Evolutionary conservation across 176 grass and related monocot genomes (phyloP).

Genomic region (Oryza brachyantha): DNA sequence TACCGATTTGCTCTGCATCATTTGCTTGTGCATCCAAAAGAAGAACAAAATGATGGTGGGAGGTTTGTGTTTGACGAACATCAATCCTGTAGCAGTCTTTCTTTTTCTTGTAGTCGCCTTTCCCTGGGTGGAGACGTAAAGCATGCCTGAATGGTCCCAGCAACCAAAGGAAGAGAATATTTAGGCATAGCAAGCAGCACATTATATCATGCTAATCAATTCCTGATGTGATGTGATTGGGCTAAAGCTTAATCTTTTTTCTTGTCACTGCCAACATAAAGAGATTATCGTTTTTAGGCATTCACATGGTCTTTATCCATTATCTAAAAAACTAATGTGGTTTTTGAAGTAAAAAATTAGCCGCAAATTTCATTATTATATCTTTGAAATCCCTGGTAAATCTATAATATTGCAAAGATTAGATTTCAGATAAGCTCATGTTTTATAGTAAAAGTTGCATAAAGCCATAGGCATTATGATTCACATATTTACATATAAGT

Average conservation of each 20-base stretch:
- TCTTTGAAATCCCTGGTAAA: too few relatives aligned
- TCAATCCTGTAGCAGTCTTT: neutral
- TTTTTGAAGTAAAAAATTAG: too few relatives aligned
- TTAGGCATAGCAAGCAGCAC: neutral
- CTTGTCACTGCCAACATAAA: neutral
- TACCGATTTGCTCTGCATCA: neutral
- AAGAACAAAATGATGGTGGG: slow-evolving; percentile 8
- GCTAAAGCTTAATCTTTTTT: neutral
- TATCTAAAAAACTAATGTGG: neutral
- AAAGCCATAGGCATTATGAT: too few relatives aligned
- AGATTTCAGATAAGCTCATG: too few relatives aligned
- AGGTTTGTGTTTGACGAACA: neutral
- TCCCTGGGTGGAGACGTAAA: slow-evolving; percentile 28
- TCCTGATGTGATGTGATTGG: neutral
- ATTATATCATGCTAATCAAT: neutral
- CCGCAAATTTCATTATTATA: too few relatives aligned
- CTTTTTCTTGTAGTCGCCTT: neutral
- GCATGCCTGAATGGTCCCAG: slow-evolving; percentile 11
- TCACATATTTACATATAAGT: too few relatives aligned
- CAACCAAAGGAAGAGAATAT: neutral
- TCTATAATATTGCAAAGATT: too few relatives aligned
- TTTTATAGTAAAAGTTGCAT: too few relatives aligned
- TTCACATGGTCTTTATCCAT: neutral
- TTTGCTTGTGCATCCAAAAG: neutral
- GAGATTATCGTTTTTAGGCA: too few relatives aligned